Evolutionary conservation across 2,329 filamentous ascomycete genomes (phyloP).

Genomic region (Claviceps purpurea): DNA sequence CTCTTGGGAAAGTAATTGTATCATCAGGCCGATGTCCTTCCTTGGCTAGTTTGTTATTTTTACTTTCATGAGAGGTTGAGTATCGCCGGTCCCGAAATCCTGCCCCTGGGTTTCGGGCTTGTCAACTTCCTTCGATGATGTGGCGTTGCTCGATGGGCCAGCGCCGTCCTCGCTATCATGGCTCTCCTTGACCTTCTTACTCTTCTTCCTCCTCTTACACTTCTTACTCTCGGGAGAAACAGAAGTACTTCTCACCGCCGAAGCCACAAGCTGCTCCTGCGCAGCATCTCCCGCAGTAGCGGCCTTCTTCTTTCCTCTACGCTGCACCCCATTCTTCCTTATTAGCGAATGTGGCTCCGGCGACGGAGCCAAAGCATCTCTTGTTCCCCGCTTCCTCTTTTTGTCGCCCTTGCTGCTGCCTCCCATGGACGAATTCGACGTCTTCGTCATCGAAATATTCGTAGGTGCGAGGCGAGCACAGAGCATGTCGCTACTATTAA

Average conservation of each 20-base stretch:
- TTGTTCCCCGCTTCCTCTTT: background rate
- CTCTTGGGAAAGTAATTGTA: background rate
- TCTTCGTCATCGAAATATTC: background rate
- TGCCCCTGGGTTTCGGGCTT: background rate
- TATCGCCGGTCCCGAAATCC: background rate
- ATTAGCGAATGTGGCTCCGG: background rate
- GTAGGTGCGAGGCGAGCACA: background rate
- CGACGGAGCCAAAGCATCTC: background rate
- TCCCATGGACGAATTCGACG: background rate
- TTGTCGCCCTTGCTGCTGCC: background rate
- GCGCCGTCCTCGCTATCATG: background rate
- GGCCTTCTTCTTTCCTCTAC: background rate
- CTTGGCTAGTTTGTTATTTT: background rate
- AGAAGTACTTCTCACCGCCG: background rate
- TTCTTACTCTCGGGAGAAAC: background rate
- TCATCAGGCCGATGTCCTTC: background rate
- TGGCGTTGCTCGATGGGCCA: background rate
- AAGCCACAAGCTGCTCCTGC: background rate
- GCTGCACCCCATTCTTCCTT: background rate
- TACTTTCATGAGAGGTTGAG: background rate
- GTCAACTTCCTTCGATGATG: background rate
- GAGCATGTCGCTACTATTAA: slow-evolving; percentile 3
- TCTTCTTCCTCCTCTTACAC: background rate
- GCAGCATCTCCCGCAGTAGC: background rate
- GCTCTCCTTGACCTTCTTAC: background rate